Conservation (phyloP, 257 asterid genomes). For the Rubia yunnanensis region DNA sequence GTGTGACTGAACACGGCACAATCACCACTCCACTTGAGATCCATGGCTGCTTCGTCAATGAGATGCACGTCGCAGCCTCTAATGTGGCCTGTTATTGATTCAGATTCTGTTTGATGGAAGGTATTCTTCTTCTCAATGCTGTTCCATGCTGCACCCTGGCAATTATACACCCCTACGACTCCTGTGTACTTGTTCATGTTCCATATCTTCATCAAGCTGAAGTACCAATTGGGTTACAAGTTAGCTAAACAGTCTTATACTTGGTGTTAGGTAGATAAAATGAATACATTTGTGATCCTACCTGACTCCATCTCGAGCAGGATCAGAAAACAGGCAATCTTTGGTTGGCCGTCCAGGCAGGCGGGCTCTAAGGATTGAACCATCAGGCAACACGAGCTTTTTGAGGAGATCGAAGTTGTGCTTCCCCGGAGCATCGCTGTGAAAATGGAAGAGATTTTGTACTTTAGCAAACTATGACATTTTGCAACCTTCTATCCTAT, state of each 20-base stretch:
- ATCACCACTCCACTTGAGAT: slow-evolving; percentile 56
- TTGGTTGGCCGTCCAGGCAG: slow-evolving; percentile 89
- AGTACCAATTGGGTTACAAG: background rate
- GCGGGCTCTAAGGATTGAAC: slow-evolving; percentile 76
- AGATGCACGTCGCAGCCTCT: slow-evolving; percentile 68
- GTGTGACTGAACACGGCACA: slow-evolving; percentile 49
- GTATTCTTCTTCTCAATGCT: slow-evolving; percentile 61
- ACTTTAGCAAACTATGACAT: background rate
- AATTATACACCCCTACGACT: slow-evolving; percentile 78
- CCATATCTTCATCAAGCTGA: slow-evolving; percentile 83
- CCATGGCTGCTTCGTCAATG: slow-evolving; percentile 43
- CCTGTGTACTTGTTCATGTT: slow-evolving; percentile 80
- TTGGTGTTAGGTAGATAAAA: background rate
- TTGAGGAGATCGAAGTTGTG: slow-evolving; percentile 73
- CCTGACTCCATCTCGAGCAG: slow-evolving; percentile 93
- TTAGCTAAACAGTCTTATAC: slow-evolving; percentile 12
- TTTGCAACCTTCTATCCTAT: background rate
- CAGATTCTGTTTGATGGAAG: slow-evolving; percentile 54
- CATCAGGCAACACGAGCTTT: slow-evolving; percentile 80
- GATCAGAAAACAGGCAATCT: slow-evolving; percentile 83
- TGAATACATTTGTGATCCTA: slow-evolving; percentile 1
- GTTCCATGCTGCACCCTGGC: slow-evolving; percentile 93
- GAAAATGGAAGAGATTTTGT: background rate
- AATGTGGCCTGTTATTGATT: slow-evolving; percentile 49
- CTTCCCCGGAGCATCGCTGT: slow-evolving; percentile 89